Conservation (phyloP, 495 filamentous ascomycete species). For the Aspergillus asperescens region DNA sequence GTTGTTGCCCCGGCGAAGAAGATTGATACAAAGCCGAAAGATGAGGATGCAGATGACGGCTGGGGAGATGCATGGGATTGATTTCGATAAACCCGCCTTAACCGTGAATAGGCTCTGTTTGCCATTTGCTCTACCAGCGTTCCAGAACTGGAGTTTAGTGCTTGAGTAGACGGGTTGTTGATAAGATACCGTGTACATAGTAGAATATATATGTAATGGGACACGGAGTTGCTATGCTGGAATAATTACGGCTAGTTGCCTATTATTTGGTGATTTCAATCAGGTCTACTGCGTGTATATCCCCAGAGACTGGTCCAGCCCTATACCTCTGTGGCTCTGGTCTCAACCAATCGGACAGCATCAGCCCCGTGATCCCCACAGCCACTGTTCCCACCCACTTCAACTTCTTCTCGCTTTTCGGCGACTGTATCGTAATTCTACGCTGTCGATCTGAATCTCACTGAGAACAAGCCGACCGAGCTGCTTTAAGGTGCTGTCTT, state of each 20-base stretch:
- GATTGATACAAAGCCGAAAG: constrained; percentile 48
- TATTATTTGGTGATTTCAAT: no score
- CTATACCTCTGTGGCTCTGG: background rate
- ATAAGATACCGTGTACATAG: constrained; percentile 9
- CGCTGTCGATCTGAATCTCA: background rate
- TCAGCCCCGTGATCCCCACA: constrained; percentile 17
- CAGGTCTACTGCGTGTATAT: no score
- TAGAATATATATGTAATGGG: background rate
- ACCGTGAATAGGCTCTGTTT: background rate
- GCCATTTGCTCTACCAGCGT: background rate
- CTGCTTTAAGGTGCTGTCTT: constrained; percentile 1
- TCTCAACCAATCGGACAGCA: constrained; percentile 1
- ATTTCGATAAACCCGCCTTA: background rate
- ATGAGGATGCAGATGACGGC: constrained; percentile 46
- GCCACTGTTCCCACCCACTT: background rate
- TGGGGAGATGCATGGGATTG: constrained; percentile 56
- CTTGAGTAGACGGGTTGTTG: background rate
- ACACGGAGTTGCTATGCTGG: no score
- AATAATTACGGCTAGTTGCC: no score
- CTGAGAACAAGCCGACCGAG: background rate
- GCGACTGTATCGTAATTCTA: background rate
- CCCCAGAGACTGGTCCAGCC: no score
- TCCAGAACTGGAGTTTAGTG: background rate
- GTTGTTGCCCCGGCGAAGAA: constrained; percentile 36
- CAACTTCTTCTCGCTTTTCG: background rate